Evolutionary conservation across 345 rosid species (phyloP).

Genomic region (Salix brachista): DNA sequence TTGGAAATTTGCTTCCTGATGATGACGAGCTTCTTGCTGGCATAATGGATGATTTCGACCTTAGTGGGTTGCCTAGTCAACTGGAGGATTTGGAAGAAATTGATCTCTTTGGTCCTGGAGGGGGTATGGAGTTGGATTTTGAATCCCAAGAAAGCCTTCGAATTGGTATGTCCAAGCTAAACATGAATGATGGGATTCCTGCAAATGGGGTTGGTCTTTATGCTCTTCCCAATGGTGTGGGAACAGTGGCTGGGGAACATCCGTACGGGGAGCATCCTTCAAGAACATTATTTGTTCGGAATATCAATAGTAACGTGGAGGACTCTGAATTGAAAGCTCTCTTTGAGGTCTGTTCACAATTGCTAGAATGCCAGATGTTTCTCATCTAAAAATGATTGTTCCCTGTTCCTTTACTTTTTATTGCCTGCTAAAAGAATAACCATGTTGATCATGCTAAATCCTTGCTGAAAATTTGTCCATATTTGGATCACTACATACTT

Average conservation of each 20-base stretch:
- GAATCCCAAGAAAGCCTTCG: slow-evolving; percentile 53
- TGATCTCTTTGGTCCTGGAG: slow-evolving; percentile 79
- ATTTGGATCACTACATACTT: too few relatives aligned
- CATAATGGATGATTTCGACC: slow-evolving; percentile 69
- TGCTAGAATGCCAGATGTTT: background rate
- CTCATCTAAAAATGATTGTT: background rate
- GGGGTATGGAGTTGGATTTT: slow-evolving; percentile 81
- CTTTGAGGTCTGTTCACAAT: slow-evolving; percentile 57
- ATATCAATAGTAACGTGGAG: slow-evolving; percentile 91
- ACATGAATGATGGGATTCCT: slow-evolving; percentile 47
- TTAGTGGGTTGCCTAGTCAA: slow-evolving; percentile 53
- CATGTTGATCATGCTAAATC: background rate
- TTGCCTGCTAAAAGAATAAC: background rate
- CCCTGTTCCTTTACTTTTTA: background rate
- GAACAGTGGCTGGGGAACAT: slow-evolving; percentile 79
- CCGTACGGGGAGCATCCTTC: slow-evolving; percentile 98
- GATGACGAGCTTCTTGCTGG: slow-evolving; percentile 92
- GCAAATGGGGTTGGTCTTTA: slow-evolving; percentile 45
- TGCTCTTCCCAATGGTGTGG: slow-evolving; percentile 55
- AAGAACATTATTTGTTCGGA: slow-evolving; percentile 85
- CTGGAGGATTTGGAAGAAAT: slow-evolving; percentile 77
- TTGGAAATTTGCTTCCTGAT: slow-evolving; percentile 63
- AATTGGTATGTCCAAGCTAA: slow-evolving; percentile 44
- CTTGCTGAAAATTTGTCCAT: background rate
- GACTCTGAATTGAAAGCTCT: slow-evolving; percentile 79